Evolutionary conservation across 23 red algal species (phyloP).

Genomic region (Gracilaria gracilis): DNA sequence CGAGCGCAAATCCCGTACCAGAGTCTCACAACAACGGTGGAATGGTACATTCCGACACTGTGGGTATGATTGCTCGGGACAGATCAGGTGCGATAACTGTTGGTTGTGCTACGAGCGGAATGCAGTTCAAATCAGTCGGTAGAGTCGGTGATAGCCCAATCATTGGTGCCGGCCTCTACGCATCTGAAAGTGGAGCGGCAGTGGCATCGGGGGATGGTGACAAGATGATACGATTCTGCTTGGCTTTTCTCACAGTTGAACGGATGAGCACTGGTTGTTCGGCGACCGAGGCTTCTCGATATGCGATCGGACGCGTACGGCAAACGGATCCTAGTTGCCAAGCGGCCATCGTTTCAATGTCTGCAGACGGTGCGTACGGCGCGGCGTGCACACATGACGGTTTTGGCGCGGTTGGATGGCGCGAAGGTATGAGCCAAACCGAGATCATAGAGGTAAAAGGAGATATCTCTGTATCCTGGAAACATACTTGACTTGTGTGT

Average conservation of each 20-base stretch:
- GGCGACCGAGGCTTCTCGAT: constrained; percentile 37
- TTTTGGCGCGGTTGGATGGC: constrained; percentile 59
- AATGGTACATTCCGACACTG: constrained; percentile 84
- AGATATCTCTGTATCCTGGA: constrained; percentile 14
- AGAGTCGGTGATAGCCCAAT: constrained; percentile 89
- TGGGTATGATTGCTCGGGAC: constrained; percentile 82
- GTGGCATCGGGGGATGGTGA: constrained; percentile 93
- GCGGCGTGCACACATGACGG: constrained; percentile 55
- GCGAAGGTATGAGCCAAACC: constrained; percentile 18
- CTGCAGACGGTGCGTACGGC: constrained; percentile 34
- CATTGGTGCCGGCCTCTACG: constrained; percentile 82
- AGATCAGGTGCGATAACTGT: constrained; percentile 56
- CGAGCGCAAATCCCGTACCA: neutral
- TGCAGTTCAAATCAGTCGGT: constrained; percentile 81
- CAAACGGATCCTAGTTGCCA: constrained; percentile 53
- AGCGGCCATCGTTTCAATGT: constrained; percentile 60
- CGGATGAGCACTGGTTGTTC: constrained; percentile 35
- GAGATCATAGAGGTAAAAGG: constrained; percentile 18
- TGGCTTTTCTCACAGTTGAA: constrained; percentile 73
- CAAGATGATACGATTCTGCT: constrained; percentile 76
- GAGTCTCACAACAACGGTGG: constrained; percentile 5
- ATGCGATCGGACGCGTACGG: constrained; percentile 29
- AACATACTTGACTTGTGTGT: neutral
- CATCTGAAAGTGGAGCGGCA: constrained; percentile 67
- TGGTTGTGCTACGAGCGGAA: constrained; percentile 87